Evolutionary conservation across 345 rosid genomes (phyloP), one percentile per base, ranked within the genome.

Genomic region (Erucastrum elatum): DNA sequence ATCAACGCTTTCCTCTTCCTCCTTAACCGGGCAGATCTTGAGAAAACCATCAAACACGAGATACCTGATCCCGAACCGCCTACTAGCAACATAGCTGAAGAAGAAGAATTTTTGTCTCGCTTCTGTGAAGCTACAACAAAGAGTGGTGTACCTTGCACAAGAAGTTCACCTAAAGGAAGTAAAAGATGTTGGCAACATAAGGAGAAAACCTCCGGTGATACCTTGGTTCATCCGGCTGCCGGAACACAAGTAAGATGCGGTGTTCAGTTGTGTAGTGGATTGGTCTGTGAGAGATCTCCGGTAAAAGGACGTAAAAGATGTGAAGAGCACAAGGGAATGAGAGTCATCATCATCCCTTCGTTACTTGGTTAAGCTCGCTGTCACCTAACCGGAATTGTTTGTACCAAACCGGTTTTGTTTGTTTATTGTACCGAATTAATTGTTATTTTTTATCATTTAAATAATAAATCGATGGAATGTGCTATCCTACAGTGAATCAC

Each of bases 161-260:
- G 71, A 80, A 86, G 86, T 68, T 74, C 80, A 11, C 77, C 72
- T 25, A 64, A 27, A 66, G 89, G 89, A 70, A 83, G 85, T 49
- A 76, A 82, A 77, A 82, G 82, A 37, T 88, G 93, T 77, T 85
- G 90, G 93, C 95, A 90, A 78, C 93, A 88, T 69, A 83, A 76
- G 30, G 87, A 75, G 61, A 60, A 51, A 78, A 41, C 0, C 11
- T 58, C 71, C 11, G 30, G 8, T 2, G 55, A 39, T 3, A 8
- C 0, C 15, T 74, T 27, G 13, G 12, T 4, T 60, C 46, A 29
- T 7, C 17, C 49, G 2, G 59, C 26, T 5, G 56, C 12, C 10
- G 55, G 59, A 11, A 70, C 33, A 58, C 25, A 26, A 1, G 49
- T 68, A 2, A 21, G 46, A 8, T 84, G 88, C 56, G 86, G 83